A percentile compares a stretch with the other conserved stretches of the same genome.
These are phyloP conservation scores for Neonectria magnoliae DNA, from an alignment of 2,329 filamentous ascomycete genomes.

Conservation along the genomic window DNA sequence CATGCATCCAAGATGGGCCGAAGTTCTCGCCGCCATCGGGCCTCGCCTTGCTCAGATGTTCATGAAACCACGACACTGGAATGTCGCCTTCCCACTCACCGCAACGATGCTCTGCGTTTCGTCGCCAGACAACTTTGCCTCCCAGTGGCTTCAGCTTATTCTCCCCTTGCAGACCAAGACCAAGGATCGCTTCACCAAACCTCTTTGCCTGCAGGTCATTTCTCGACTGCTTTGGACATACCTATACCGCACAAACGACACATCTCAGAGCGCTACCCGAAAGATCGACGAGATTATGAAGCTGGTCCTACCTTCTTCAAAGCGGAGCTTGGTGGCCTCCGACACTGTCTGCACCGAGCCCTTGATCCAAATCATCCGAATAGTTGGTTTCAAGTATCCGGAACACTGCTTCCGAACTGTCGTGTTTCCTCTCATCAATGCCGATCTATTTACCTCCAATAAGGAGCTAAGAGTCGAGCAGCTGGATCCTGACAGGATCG, in stretches of 20 bases:
- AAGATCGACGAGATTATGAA: constrained; percentile 92
- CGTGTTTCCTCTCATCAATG: constrained; percentile 95
- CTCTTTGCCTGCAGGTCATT: constrained; percentile 86
- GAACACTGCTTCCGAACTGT: constrained; percentile 93
- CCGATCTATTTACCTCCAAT: constrained; percentile 82
- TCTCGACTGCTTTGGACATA: constrained; percentile 95
- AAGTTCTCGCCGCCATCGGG: constrained; percentile 82
- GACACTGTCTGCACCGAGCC: constrained; percentile 89
- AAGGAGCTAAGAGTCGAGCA: constrained; percentile 88
- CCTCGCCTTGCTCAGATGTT: constrained; percentile 86
- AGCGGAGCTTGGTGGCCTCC: constrained; percentile 81
- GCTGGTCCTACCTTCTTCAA: constrained; percentile 82
- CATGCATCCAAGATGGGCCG: constrained; percentile 83
- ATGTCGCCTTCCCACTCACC: constrained; percentile 86
- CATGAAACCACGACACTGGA: constrained; percentile 92
- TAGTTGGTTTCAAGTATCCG: constrained; percentile 92
- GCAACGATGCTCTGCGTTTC: constrained; percentile 90
- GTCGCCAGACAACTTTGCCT: constrained; percentile 81
- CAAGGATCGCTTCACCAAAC: constrained; percentile 83
- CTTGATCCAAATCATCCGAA: constrained; percentile 90
- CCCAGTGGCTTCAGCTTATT: constrained; percentile 87
- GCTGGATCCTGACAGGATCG: constrained; percentile 94
- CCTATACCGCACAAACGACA: constrained; percentile 84
- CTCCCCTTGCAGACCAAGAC: constrained; percentile 81
- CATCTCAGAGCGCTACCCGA: constrained; percentile 71